Percentiles rank a stretch among this genome's conserved stretches.
phyloP scores from a whole-genome alignment of 345 rosid genomes.

The Gossypium turneri region DNA sequence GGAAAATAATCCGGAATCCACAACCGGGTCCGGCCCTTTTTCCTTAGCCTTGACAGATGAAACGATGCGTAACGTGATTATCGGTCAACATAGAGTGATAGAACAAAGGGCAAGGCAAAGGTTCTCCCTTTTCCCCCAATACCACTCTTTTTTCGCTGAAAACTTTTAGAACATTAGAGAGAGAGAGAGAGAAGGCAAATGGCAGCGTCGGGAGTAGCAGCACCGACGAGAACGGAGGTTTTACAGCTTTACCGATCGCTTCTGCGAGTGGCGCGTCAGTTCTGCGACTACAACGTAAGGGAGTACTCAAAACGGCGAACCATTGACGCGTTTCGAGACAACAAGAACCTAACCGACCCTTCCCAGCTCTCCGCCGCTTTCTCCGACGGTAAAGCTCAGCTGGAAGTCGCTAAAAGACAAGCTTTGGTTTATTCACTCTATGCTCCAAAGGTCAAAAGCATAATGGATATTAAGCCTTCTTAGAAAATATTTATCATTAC shows the following conservation, averaged over 20 bases:
- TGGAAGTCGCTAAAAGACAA: slow-evolving; percentile 66
- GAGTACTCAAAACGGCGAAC: slow-evolving; percentile 79
- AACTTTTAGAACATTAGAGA: neutral
- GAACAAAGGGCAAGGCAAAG: neutral
- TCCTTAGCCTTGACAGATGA: neutral
- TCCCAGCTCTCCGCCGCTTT: slow-evolving; percentile 46
- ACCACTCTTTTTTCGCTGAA: neutral
- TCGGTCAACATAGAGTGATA: neutral
- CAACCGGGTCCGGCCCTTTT: neutral
- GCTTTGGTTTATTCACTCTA: slow-evolving; percentile 62
- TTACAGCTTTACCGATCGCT: slow-evolving; percentile 58
- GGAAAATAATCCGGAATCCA: no score
- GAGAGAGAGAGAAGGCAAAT: neutral
- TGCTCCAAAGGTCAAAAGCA: slow-evolving; percentile 66
- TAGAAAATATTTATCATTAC: neutral
- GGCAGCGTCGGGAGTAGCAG: slow-evolving; percentile 18
- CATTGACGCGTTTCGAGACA: slow-evolving; percentile 59
- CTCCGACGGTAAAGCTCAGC: slow-evolving; percentile 15
- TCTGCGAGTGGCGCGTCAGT: slow-evolving; percentile 65
- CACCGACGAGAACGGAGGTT: slow-evolving; percentile 39
- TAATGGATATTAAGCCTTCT: slow-evolving; percentile 57
- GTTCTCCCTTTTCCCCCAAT: neutral
- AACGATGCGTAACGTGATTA: neutral
- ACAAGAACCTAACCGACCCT: slow-evolving; percentile 44
- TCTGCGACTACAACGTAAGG: slow-evolving; percentile 43